Evolutionary conservation across 2,329 filamentous ascomycete species (phyloP).

Genomic region (Penicillium concentricum): DNA sequence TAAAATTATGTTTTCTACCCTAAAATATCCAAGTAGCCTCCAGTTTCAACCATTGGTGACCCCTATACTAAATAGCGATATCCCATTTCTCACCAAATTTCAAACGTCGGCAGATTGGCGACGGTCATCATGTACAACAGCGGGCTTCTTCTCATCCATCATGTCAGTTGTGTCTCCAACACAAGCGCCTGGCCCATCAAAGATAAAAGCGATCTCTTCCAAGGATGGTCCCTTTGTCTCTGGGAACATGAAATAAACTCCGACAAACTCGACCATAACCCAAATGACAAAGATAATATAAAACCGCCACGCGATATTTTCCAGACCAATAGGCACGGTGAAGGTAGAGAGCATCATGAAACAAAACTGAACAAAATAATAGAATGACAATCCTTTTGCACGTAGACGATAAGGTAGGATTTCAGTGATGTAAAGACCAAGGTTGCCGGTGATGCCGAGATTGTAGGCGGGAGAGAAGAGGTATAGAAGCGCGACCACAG

Average conservation of each 20-base stretch:
- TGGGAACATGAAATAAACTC: background rate
- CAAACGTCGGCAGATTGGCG: too few relatives aligned
- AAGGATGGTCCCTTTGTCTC: background rate
- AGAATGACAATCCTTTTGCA: conserved; percentile 21
- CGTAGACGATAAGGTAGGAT: conserved; percentile 26
- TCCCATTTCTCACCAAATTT: too few relatives aligned
- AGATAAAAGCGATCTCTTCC: background rate
- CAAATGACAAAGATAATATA: conserved; percentile 23
- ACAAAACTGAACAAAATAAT: conserved; percentile 14
- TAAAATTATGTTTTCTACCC: too few relatives aligned
- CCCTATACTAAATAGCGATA: too few relatives aligned
- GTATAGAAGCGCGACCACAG: conserved; percentile 30
- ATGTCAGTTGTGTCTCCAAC: too few relatives aligned
- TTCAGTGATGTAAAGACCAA: conserved; percentile 10
- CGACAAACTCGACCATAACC: background rate
- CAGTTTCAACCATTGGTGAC: too few relatives aligned
- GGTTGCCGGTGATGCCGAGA: conserved; percentile 3
- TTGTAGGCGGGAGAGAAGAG: conserved; percentile 28
- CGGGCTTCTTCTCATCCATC: too few relatives aligned
- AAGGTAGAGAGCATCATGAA: conserved; percentile 24
- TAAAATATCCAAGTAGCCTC: too few relatives aligned
- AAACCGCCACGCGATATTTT: conserved; percentile 23
- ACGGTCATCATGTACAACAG: too few relatives aligned
- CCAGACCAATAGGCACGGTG: conserved; percentile 24
- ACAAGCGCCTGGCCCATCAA: background rate